phyloP scores from a whole-genome alignment of 140 eudicot genomes.

The Bidens hawaiensis region DNA sequence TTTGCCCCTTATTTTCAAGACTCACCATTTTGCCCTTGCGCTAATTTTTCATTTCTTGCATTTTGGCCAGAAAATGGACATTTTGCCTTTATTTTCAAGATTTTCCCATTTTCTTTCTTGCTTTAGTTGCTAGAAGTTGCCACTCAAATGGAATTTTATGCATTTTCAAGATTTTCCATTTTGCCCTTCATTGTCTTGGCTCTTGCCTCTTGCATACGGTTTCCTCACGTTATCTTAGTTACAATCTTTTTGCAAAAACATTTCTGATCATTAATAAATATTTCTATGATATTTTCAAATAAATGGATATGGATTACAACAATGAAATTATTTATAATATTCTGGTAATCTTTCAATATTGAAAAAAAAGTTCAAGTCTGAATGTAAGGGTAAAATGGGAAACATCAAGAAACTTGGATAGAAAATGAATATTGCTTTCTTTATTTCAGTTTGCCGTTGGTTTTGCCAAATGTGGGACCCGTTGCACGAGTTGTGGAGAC shows the following conservation, averaged over 20 bases:
- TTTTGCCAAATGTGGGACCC: slow-evolving; percentile 59
- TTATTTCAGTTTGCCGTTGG: slow-evolving; percentile 81
- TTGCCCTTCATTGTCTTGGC: not conserved
- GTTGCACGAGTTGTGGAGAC: slow-evolving; percentile 54
- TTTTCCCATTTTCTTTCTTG: not conserved
- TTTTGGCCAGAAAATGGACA: too few relatives aligned
- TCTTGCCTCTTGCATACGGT: not conserved
- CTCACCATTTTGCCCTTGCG: too few relatives aligned
- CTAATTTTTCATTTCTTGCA: too few relatives aligned
- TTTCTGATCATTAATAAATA: not conserved
- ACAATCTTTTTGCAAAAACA: not conserved
- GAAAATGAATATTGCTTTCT: not conserved
- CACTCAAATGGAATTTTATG: not conserved
- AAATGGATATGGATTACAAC: not conserved
- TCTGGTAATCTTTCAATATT: not conserved
- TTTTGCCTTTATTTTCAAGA: not conserved
- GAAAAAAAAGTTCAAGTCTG: not conserved
- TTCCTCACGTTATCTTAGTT: not conserved
- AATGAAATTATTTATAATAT: not conserved
- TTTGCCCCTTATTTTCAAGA: too few relatives aligned
- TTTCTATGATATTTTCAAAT: not conserved
- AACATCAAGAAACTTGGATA: not conserved
- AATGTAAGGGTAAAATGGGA: not conserved
- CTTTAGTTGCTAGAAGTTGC: not conserved
- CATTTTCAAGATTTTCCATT: not conserved